Evolutionary conservation across 345 rosid species (phyloP), one percentile per base, ranked within the genome.

Genomic region (Iberis pinnata): DNA sequence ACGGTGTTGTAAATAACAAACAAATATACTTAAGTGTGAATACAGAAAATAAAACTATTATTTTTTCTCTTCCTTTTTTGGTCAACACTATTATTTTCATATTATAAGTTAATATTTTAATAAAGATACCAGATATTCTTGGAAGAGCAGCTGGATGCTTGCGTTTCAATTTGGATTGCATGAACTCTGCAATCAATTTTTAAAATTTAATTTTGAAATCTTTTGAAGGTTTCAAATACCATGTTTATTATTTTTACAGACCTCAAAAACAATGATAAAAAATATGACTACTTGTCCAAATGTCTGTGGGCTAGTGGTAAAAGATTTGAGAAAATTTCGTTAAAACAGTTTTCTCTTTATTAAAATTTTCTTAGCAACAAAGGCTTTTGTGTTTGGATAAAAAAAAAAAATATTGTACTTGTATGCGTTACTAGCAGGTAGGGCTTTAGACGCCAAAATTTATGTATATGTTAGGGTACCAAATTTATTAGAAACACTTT

Each of bases 101-200:
- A n/a, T n/a, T n/a, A n/a, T n/a, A n/a, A 14, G n/a, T 43, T 43
- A 44, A 29, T 18, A 58, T 38, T 5, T 16, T 48, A 32, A 35
- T 16, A 24, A 51, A 58, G 70, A 65, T 65, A 65, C 70, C 70
- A 65, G 70, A 65, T 65, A 65, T 65, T 65, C 65, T 20, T 20
- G 9, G 15, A 18, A 27, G 16, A 57, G 13, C 19, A 49, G 64
- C 64, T 58, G 64, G 32, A 19, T 65, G 54, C 59, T 65, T 43
- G 6, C 63, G 40, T 18, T 33, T 18, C 70, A 58, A 43, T 50
- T 58, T 65, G 65, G 43, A 65, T 44, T 65, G 64, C 70, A 58
- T 65, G 64, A 58, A 58, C 46, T 58, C 37, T 43, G 59, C 70
- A 51, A 43, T 29, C 42, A 43, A 33, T 48, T 33, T 12, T 7